Evolutionary conservation across 129 eudicot genomes (phyloP).

Genomic region (Oenanthe sinensis): DNA sequence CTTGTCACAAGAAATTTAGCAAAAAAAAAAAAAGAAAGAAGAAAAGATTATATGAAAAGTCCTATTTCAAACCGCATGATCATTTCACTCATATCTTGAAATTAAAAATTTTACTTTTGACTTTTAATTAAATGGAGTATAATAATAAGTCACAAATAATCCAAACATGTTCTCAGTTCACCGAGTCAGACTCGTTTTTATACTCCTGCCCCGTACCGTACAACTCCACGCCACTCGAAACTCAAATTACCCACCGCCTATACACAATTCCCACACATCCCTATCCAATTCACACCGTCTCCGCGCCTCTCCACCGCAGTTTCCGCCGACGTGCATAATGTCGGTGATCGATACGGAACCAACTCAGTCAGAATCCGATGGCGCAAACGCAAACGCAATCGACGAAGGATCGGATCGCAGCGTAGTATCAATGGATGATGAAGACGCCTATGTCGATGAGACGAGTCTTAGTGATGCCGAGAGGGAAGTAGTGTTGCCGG

Average conservation of each 20-base stretch:
- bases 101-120: too few relatives aligned
- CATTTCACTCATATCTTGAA: too few relatives aligned
- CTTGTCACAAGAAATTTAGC: too few relatives aligned
- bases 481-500: conserved; percentile 38
- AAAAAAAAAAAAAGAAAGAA: too few relatives aligned
- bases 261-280: conserved; percentile 4
- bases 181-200: neutral
- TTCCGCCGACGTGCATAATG: conserved; percentile 14
- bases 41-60: too few relatives aligned
- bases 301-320: neutral
- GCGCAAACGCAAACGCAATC: conserved; percentile 3
- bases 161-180: too few relatives aligned
- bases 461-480: conserved; percentile 4
- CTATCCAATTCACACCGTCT: conserved; percentile 9
- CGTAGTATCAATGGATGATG: conserved; percentile 21
- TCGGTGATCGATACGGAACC: conserved; percentile 47
- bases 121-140: too few relatives aligned
- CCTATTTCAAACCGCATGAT: too few relatives aligned
- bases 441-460: conserved; percentile 7
- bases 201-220: neutral
- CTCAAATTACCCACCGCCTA: neutral
- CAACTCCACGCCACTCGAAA: neutral
- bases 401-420: conserved; percentile 24
- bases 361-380: conserved; percentile 22
- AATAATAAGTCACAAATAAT: too few relatives aligned